Conservation (phyloP, 352 stramenopile species). For the Pythium aristosporum region DNA sequence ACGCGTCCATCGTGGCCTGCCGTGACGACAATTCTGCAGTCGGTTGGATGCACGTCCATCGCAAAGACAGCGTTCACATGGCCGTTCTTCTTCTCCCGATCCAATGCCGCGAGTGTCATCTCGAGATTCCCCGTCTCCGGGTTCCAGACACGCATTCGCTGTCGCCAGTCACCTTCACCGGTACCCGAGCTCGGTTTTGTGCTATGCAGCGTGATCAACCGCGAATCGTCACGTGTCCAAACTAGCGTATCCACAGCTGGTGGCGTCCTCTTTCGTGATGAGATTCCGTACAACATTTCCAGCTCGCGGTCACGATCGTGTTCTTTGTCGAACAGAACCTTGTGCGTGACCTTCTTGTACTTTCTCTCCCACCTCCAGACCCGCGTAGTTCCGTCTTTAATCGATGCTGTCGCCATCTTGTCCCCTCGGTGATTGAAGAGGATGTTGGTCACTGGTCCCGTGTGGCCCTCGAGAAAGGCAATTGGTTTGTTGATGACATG, state of each 20-base stretch:
- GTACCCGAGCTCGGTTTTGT: slow-evolving; percentile 32
- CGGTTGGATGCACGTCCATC: slow-evolving; percentile 50
- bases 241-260: slow-evolving; percentile 37
- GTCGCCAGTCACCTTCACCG: slow-evolving; percentile 29
- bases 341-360: slow-evolving; percentile 32
- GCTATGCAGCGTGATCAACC: slow-evolving; percentile 41
- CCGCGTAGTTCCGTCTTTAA: slow-evolving; percentile 77
- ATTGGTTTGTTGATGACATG: slow-evolving; percentile 27
- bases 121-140: slow-evolving; percentile 29
- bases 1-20: slow-evolving; percentile 59
- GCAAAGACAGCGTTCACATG: slow-evolving; percentile 53
- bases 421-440: slow-evolving; percentile 83
- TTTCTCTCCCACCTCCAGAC: slow-evolving; percentile 40
- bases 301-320: slow-evolving; percentile 24
- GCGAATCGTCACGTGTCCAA: slow-evolving; percentile 34
- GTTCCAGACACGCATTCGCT: slow-evolving; percentile 42
- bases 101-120: slow-evolving; percentile 34
- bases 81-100: slow-evolving; percentile 29
- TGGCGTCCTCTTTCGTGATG: slow-evolving; percentile 18
- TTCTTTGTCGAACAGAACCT: slow-evolving; percentile 27
- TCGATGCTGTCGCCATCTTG: slow-evolving; percentile 85
- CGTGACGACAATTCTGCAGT: slow-evolving; percentile 49
- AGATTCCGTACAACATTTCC: slow-evolving; percentile 26
- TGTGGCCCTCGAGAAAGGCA: slow-evolving; percentile 68
- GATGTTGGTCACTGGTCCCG: slow-evolving; percentile 88